These are phyloP conservation scores for Xerocomellus amylosporus DNA, from an alignment of 768 basidiomycete species.

Conservation along the genomic window DNA sequence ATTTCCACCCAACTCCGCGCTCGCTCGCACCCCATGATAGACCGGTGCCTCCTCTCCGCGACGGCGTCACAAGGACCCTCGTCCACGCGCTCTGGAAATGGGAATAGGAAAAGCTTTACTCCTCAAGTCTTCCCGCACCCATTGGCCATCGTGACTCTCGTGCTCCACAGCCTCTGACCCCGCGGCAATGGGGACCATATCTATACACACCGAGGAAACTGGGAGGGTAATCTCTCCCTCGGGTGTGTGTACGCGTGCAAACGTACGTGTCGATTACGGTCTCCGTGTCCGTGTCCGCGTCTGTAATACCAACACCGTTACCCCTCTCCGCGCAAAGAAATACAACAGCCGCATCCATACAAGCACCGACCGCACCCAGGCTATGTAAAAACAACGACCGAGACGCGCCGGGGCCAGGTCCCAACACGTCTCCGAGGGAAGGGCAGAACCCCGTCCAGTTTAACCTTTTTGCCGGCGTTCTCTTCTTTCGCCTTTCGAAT, in stretches of 20 bases:
- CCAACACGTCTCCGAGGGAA: neutral
- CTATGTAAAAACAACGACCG: too few relatives aligned
- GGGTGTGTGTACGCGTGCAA: neutral
- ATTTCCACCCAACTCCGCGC: neutral
- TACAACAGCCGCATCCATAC: neutral
- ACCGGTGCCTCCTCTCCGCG: too few relatives aligned
- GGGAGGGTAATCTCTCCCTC: too few relatives aligned
- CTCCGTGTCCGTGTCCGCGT: neutral
- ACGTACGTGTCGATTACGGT: neutral
- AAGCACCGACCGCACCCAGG: neutral
- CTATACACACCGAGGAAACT: neutral
- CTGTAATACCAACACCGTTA: neutral
- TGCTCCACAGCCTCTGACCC: neutral
- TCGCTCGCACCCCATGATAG: too few relatives aligned
- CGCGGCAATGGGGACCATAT: neutral
- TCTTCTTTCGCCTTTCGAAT: neutral
- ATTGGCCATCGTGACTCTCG: neutral
- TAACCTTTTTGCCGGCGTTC: constrained; percentile 4
- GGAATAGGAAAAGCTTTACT: neutral
- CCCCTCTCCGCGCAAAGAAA: neutral
- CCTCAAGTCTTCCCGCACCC: too few relatives aligned
- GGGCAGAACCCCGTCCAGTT: neutral
- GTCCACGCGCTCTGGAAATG: neutral
- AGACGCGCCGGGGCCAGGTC: neutral
- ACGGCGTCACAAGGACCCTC: neutral